Conservation (phyloP, 352 stramenopile genomes). For the Aphanomyces euteiches region DNA sequence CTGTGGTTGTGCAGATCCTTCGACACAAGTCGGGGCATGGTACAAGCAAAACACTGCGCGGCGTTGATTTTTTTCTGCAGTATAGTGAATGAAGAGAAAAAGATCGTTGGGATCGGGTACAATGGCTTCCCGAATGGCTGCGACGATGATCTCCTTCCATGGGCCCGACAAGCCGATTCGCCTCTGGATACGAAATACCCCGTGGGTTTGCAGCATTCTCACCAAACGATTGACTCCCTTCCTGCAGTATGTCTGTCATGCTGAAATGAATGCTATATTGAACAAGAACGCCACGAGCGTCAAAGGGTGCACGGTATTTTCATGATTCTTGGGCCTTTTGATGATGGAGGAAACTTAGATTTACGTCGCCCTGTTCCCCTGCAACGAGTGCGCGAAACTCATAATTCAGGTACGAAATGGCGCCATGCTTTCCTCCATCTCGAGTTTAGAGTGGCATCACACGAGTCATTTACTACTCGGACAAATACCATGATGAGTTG, state of each 20-base stretch:
- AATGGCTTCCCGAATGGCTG: constrained; percentile 98
- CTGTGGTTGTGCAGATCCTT: constrained; percentile 69
- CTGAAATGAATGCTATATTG: constrained; percentile 99
- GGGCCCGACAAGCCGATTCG: constrained; percentile 68
- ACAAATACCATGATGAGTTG: constrained; percentile 91
- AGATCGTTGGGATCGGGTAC: constrained; percentile 98
- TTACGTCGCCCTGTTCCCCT: constrained; percentile 98
- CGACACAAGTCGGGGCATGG: constrained; percentile 97
- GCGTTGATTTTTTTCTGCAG: constrained; percentile 29
- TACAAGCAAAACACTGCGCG: constrained; percentile 27
- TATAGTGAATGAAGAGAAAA: constrained; percentile 94
- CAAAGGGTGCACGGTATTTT: constrained; percentile 80
- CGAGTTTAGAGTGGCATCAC: constrained; percentile 86
- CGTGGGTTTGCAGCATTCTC: constrained; percentile 35
- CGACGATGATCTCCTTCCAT: constrained; percentile 93
- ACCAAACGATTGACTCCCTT: not conserved
- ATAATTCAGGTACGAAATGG: constrained; percentile 90
- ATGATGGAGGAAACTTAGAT: constrained; percentile 51
- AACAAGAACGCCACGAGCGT: constrained; percentile 97
- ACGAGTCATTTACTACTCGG: constrained; percentile 94
- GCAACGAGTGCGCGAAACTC: constrained; percentile 98
- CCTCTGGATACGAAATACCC: constrained; percentile 95
- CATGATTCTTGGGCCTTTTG: not conserved
- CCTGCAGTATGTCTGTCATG: constrained; percentile 95
- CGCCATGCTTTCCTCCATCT: not conserved